Conservation (phyloP, 441 rosid species). For the Eruca vesicaria region DNA sequence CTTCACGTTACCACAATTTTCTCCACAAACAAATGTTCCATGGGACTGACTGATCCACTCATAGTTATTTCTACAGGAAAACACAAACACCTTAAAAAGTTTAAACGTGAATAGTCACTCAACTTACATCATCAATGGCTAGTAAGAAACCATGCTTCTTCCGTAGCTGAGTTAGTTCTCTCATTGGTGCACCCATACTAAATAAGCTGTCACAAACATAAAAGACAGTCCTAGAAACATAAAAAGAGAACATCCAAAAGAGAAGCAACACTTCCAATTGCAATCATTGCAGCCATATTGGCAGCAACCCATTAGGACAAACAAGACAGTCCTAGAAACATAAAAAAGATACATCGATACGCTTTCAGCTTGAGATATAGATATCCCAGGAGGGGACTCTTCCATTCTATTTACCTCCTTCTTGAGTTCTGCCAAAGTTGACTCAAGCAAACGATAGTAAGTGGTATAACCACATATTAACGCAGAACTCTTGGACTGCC, state of each 20-base stretch:
- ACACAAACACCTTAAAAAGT: no score
- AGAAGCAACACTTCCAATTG: conserved; percentile 77
- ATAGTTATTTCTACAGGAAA: conserved; percentile 11
- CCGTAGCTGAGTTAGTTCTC: conserved; percentile 71
- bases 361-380: conserved; percentile 19
- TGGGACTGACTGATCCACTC: conserved; percentile 62
- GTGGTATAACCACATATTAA: no score
- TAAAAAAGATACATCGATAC: conserved; percentile 25
- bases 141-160: conserved; percentile 71
- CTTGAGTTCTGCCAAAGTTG: no score
- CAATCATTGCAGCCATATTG: conserved; percentile 93
- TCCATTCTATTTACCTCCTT: neutral
- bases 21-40: conserved; percentile 96
- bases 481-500: no score
- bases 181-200: conserved; percentile 98
- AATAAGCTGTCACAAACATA: conserved; percentile 87
- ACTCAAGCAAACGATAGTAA: no score
- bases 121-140: conserved; percentile 90
- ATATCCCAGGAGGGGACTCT: no score
- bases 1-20: conserved; percentile 88
- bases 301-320: conserved; percentile 98
- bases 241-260: no score
- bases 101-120: neutral
- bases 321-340: conserved; percentile 86
- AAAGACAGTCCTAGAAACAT: no score